Conservation (phyloP, 768 basidiomycete genomes). For the Trametes maxima region DNA sequence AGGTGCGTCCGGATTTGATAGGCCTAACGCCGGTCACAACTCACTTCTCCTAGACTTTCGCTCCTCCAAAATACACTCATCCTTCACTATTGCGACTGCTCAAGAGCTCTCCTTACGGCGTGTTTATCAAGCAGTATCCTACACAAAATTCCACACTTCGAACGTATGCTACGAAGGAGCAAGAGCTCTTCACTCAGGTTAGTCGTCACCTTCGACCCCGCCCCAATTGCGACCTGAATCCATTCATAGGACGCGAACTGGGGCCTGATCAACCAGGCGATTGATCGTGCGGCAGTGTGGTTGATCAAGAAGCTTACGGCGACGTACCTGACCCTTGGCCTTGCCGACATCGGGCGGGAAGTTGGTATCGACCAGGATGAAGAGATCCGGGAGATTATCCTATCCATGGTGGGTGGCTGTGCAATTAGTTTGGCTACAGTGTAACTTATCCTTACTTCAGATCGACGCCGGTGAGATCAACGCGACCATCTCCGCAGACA, state of each 20-base stretch:
- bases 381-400: constrained; percentile 58
- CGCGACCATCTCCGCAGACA: constrained; percentile 65
- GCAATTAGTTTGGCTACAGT: background rate
- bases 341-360: constrained; percentile 68
- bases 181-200: constrained; percentile 53
- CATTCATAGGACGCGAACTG: constrained; percentile 63
- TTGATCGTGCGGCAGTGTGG: constrained; percentile 76
- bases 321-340: constrained; percentile 78
- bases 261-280: constrained; percentile 68
- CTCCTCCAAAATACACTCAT: constrained; percentile 77
- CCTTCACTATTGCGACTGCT: constrained; percentile 56
- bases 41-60: constrained; percentile 34
- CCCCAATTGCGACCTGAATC: background rate
- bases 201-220: background rate
- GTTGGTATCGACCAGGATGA: constrained; percentile 54
- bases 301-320: constrained; percentile 76
- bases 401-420: constrained; percentile 64
- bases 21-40: background rate
- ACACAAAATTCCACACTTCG: constrained; percentile 48
- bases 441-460: constrained; percentile 39
- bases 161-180: constrained; percentile 56
- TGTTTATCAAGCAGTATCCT: constrained; percentile 69
- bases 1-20: constrained; percentile 44
- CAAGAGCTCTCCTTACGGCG: constrained; percentile 67
- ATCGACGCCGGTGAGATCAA: constrained; percentile 72